phyloP scores from a whole-genome alignment of 2,329 filamentous ascomycete species.

The Ascochyta viciae-villosae region DNA sequence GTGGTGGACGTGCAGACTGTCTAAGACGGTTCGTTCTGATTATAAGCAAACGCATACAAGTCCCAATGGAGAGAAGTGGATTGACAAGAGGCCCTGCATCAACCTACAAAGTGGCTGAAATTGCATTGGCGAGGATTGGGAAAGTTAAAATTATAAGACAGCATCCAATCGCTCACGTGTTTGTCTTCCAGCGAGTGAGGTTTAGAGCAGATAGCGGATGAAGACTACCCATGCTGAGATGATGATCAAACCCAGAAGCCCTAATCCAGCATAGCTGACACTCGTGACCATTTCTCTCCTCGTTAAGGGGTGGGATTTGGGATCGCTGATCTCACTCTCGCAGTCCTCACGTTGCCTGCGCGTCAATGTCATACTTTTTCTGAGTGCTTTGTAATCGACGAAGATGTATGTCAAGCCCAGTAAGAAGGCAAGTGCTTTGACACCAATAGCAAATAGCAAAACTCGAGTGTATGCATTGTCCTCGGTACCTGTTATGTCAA shows the following conservation, averaged over 20 bases:
- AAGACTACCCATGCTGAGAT: background rate
- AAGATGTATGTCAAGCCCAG: background rate
- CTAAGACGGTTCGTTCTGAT: no score
- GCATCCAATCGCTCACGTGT: no score
- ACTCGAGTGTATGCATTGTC: background rate
- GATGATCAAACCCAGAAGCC: background rate
- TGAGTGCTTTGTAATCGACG: background rate
- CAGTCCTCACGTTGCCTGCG: background rate
- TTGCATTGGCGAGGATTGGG: no score
- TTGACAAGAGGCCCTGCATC: no score
- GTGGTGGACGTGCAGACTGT: no score
- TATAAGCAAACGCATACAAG: no score
- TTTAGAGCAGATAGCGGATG: no score
- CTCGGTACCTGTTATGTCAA: background rate
- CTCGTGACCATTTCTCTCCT: background rate
- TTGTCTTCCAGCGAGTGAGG: no score
- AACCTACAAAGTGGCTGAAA: no score
- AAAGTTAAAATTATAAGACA: no score
- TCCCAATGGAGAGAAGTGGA: no score
- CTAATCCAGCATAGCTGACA: background rate
- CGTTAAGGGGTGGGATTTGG: background rate
- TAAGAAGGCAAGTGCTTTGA: slow-evolving; percentile 1
- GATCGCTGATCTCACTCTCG: background rate
- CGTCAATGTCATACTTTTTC: slow-evolving; percentile 4
- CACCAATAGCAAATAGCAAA: background rate